Percentiles rank a stretch among this genome's conserved stretches.
These are phyloP conservation scores for Nissolia schottii DNA, from an alignment of 306 rosid species.

Conservation along the genomic window DNA sequence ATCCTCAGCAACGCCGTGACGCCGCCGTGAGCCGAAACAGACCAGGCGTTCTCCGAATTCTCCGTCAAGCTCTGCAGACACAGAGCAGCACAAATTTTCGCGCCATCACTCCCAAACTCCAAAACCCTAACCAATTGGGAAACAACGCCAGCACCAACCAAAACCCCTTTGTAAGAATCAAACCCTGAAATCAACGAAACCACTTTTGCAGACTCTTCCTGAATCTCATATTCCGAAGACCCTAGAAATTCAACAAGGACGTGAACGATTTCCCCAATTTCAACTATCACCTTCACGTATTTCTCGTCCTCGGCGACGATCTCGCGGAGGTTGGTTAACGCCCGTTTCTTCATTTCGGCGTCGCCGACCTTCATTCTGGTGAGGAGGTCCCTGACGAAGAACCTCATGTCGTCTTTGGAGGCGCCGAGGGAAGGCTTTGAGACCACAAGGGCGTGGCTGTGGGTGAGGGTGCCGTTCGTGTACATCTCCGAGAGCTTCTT, in stretches of 20 bases:
- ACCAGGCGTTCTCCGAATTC: constrained; percentile 86
- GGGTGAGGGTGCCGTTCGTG: constrained; percentile 43
- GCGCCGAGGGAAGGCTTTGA: constrained; percentile 68
- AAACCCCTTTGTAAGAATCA: constrained; percentile 42
- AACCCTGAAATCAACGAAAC: constrained; percentile 53
- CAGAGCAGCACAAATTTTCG: constrained; percentile 43
- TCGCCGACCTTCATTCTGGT: constrained; percentile 80
- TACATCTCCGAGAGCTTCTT: constrained; percentile 51
- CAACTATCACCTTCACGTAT: constrained; percentile 58
- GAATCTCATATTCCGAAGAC: constrained; percentile 55
- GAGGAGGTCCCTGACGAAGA: constrained; percentile 65
- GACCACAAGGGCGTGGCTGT: constrained; percentile 61
- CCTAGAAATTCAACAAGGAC: constrained; percentile 52
- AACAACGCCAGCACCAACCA: constrained; percentile 55
- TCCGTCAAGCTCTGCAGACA: constrained; percentile 67
- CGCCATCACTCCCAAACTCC: constrained; percentile 63
- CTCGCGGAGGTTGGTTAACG: constrained; percentile 45
- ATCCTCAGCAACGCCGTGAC: constrained; percentile 66
- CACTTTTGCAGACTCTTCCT: constrained; percentile 52
- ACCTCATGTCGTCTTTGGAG: constrained; percentile 76
- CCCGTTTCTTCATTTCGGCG: constrained; percentile 62
- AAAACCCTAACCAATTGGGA: constrained; percentile 63
- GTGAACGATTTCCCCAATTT: constrained; percentile 48
- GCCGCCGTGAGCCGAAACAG: constrained; percentile 90
- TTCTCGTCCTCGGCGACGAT: constrained; percentile 60